Base-by-base conservation (phyloP, 1,139 yeast genomes). In the Candida sanyaensis region DNA sequence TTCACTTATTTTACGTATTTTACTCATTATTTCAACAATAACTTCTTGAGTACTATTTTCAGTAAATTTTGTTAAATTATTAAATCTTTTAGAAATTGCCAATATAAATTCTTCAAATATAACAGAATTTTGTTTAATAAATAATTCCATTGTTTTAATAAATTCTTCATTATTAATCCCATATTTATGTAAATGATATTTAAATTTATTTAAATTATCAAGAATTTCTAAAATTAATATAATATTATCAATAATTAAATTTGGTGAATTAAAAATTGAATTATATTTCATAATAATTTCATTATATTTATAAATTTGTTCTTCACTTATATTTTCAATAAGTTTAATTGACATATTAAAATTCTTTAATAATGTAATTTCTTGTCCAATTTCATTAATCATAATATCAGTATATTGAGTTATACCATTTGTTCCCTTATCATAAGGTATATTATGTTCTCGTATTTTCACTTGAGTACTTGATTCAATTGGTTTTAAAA, bases 41-140 rank as follows among this genome's bases (percentile, higher is more conserved):
- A 82, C 77, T 54, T 85, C 89, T 6, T 84, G 79, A n/a, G 86
- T 84, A 48, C 86, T 87, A 53, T 77, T 75, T 52, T 87, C 93
- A 37, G 74, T 27, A 30, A 41, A 47, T 31, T 68, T 62, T 1
- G 73, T 69, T 38, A 80, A 61, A 12, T 66, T 64, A 5, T 56
- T 55, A 24, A 86, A 83, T 42, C 82, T 71, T 4, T 61, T 58
- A 42, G 84, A 88, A 37, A 87, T 81, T 52, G 72, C 77, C 43
- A 66, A 68, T 53, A 87, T 73, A 47, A 83, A 76, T 48, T 84
- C 90, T 42, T 68, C 67, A 60, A 89, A 84, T 4, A 84, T 67
- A 2, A 72, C 64, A 42, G 75, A 56, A 32, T 61, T 56, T 3
- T 45, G 46, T 9, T 45, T 47, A 3, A 59, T 45, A 58, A 71